Percentiles rank a stretch among this genome's conserved stretches.
These are phyloP conservation scores for Ophiostoma himal-ulmi DNA, from an alignment of 2,329 filamentous ascomycete genomes.

Conservation along the genomic window DNA sequence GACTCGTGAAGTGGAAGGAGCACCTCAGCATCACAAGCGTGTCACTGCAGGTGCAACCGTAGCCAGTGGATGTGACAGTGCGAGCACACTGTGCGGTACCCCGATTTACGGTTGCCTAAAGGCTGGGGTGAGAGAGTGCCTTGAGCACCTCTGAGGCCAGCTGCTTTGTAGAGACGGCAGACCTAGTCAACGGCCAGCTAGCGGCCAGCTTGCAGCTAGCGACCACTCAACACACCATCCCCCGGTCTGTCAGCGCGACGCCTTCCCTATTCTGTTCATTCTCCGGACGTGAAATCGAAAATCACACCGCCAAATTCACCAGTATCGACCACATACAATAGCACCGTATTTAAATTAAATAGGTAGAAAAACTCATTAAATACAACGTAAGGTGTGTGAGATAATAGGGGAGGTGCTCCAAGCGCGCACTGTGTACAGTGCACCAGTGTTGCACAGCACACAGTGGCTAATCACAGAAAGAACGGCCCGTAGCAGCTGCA, in stretches of 20 bases:
- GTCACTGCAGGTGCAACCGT: slow-evolving; percentile 13
- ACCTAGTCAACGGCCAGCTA: background rate
- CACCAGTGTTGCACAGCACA: background rate
- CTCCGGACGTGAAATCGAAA: slow-evolving; percentile 18
- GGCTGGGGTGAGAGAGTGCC: background rate
- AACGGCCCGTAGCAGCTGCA: slow-evolving; percentile 2
- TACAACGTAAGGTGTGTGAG: background rate
- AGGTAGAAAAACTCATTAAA: slow-evolving; percentile 19
- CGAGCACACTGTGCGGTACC: background rate
- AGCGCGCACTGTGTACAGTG: slow-evolving; percentile 8
- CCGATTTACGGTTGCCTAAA: background rate
- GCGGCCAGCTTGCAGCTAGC: slow-evolving; percentile 1
- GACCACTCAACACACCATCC: background rate
- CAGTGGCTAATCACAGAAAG: slow-evolving; percentile 13
- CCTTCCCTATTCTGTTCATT: slow-evolving; percentile 28
- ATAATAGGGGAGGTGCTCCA: slow-evolving; percentile 5
- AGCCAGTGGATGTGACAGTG: background rate
- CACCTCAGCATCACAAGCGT: background rate
- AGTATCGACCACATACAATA: slow-evolving; percentile 3
- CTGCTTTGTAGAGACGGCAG: background rate
- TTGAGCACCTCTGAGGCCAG: background rate
- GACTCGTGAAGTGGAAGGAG: background rate
- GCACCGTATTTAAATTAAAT: slow-evolving; percentile 18
- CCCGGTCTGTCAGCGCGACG: slow-evolving; percentile 23
- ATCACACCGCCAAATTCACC: slow-evolving; percentile 15